Evolutionary conservation across 1,139 yeast species (phyloP).

Genomic region (Debaryomyces subglobosus): DNA sequence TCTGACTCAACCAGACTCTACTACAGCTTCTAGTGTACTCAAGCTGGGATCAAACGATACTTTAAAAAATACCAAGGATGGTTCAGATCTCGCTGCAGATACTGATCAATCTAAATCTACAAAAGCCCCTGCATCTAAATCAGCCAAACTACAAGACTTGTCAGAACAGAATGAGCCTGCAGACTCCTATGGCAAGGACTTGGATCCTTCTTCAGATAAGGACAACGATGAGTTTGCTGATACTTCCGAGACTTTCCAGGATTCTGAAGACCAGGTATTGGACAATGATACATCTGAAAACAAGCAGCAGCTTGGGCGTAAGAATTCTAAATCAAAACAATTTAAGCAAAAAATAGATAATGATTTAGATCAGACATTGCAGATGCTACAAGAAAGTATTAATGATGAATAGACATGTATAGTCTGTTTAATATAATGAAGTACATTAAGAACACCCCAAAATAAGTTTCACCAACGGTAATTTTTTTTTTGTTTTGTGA

Average conservation of each 20-base stretch:
- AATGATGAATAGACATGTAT: slow-evolving; percentile 17
- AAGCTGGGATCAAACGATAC: neutral
- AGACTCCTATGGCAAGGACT: neutral
- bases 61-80: neutral
- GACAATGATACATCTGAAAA: neutral
- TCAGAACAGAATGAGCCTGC: neutral
- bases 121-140: neutral
- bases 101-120: neutral
- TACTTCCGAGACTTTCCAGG: slow-evolving; percentile 14
- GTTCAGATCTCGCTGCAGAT: neutral
- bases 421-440: slow-evolving; percentile 2
- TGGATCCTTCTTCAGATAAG: slow-evolving; percentile 8
- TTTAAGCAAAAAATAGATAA: slow-evolving; percentile 33
- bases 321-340: slow-evolving; percentile 30
- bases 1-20: neutral
- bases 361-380: slow-evolving; percentile 41
- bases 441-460: neutral
- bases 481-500: slow-evolving; percentile 4
- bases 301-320: slow-evolving; percentile 13
- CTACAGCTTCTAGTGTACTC: neutral
- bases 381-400: slow-evolving; percentile 46
- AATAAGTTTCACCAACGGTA: neutral
- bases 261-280: neutral
- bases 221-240: slow-evolving; percentile 21
- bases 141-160: neutral